phyloP scores from a whole-genome alignment of 2,329 filamentous ascomycete species.

The Scytalidium sp. region DNA sequence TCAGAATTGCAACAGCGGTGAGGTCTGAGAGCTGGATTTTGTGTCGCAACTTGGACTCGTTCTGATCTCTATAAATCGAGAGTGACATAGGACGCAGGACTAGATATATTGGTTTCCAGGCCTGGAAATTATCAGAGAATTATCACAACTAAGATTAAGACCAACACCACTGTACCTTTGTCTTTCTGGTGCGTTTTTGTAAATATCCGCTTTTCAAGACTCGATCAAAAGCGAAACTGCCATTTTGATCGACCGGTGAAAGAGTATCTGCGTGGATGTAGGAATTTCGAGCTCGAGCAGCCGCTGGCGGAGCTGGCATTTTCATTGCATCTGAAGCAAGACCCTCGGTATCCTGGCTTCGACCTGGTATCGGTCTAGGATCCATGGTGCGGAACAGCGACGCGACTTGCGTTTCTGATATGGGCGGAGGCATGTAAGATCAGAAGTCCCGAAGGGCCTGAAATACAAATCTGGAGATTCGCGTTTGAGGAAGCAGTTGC shows the following conservation, averaged over 20 bases:
- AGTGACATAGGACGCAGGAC: conserved; percentile 88
- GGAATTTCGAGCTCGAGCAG: conserved; percentile 24
- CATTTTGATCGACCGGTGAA: conserved; percentile 89
- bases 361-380: conserved; percentile 22
- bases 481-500: background rate
- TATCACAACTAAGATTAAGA: conserved; percentile 4
- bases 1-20: conserved; percentile 84
- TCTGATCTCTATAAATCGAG: conserved; percentile 89
- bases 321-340: conserved; percentile 12
- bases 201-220: conserved; percentile 88
- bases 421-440: conserved; percentile 3
- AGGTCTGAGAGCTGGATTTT: conserved; percentile 87
- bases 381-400: conserved; percentile 13
- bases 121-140: conserved; percentile 41
- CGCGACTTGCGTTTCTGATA: conserved; percentile 18
- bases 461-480: background rate
- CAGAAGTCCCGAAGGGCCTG: background rate
- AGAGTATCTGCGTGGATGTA: conserved; percentile 61
- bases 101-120: conserved; percentile 87
- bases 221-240: conserved; percentile 92
- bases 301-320: conserved; percentile 17
- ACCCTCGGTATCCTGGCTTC: conserved; percentile 16
- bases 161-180: conserved; percentile 60
- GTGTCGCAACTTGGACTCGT: conserved; percentile 84
- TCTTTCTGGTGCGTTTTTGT: conserved; percentile 87